Evolutionary conservation across 1,284 basidiomycete species (phyloP), one percentile per base, ranked within the genome.

Genomic region (Inonotus obliquus): DNA sequence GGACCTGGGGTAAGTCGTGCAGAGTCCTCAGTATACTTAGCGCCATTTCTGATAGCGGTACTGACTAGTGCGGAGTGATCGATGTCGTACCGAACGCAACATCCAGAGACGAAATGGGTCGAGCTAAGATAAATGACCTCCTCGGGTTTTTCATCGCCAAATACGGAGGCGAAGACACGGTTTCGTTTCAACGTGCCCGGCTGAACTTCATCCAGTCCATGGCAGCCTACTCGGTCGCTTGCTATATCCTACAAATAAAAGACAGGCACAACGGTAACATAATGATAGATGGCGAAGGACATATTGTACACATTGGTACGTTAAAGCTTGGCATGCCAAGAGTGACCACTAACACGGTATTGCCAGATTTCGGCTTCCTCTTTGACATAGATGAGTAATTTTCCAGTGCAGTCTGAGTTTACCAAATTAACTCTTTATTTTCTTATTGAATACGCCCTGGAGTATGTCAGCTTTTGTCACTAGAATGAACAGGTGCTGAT

Each of bases 211-310:
- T 99, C 66, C 94, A 97, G 72, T 96, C 94, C 1, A 99, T 99
- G 97, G 97, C 97, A 1, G 97, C 95, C 19, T 99, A 99, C 75
- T 98, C 95, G 38, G 89, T 99, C n/a, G 93, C 94, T 11, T 99
- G 96, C 74, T 98, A 98, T 74, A 94, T 98, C 65, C 76, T 98
- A 44, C 96, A 99, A 74, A 94, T 98, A 76, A 96, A 97, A 76
- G 97, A 99, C 73, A 79, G 96, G 39, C 96, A 99, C 75, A 98
- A 98, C 71, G 96, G 96, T 21, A 99, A 99, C 73, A 98, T 98
- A 70, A 97, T 99, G 96, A 96, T 99, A 63, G 95, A 98, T 70
- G 94, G 91, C 6, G 92, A 96, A 64, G 96, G 96, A 0, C 95
- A 98, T 71, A 92, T 99, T 64, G 85, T 98, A 3, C 96, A 99